Evolutionary conservation across 805 yeast genomes (phyloP), one percentile per base, ranked within the genome.

Genomic region (Kuraishia molischiana): DNA sequence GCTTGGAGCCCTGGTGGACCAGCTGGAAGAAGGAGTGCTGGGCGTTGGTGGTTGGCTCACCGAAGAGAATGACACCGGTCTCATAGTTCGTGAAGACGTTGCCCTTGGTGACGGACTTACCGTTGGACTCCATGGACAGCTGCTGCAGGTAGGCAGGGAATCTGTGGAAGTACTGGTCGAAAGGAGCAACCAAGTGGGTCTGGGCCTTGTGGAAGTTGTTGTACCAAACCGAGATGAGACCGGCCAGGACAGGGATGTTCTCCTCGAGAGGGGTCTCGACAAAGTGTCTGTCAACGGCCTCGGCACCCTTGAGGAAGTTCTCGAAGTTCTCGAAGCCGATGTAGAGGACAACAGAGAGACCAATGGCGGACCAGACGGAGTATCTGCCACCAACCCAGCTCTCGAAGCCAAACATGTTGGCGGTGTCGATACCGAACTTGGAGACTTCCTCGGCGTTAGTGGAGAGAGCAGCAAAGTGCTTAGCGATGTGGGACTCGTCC

Each of bases 291-390:
- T 92, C 99, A 54, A 89, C 80, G 38, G 97, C 95, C 70, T 92
- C 95, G 46, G 96, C 98, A 69, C 99, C 99, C 65, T 81, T 84
- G 55, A 92, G 73, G 76, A 92, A 86, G 43, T 74, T 74, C 46
- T 85, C 90, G 55, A 92, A 92, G 75, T 87, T 85, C 47, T 92
- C 97, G 62, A 60, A 92, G 48, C 99, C 99, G 61, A 92, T 81
- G 77, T 83, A 92, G 51, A 92, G 67, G 52, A 95, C 95, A 46
- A 92, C 90, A 21, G 96, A 85, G 52, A 92, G 77, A 44, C 99
- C 99, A 62, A 92, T 92, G 46, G 98, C 94, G 32, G 95, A 85
- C 99, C 99, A 92, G 44, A 92, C 98, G n/a, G 98, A 92, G 79
- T 92, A 92, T 66, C 99, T 83, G 59, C 99, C 99, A 58, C 99